Percentiles rank a stretch among this genome's conserved stretches.
Evolutionary conservation across 768 basidiomycete genomes (phyloP).

Genomic region (Gloeostereum incarnatum): DNA sequence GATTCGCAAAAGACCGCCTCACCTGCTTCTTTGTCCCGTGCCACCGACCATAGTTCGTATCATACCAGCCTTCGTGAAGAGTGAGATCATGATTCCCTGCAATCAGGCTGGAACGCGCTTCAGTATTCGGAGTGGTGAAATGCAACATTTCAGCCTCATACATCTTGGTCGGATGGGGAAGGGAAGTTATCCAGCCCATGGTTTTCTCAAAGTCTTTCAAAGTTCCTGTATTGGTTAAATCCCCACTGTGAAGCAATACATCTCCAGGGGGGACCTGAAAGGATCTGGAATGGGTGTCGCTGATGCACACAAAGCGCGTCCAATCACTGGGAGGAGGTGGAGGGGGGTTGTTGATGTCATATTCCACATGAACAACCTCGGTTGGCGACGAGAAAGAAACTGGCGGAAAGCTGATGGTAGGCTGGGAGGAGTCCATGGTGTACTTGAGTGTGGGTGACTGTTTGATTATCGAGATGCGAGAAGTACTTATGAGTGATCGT

Average conservation of each 20-base stretch:
- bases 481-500: too few relatives aligned
- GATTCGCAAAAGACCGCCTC: conserved; percentile 2
- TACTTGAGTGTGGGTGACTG: too few relatives aligned
- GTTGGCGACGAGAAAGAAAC: conserved; percentile 15
- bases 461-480: too few relatives aligned
- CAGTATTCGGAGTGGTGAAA: not conserved
- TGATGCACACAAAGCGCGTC: conserved; percentile 54
- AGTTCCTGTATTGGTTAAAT: conserved; percentile 45
- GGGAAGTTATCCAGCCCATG: conserved; percentile 44
- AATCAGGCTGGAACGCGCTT: conserved; percentile 35
- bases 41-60: conserved; percentile 19
- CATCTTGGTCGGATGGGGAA: conserved; percentile 58
- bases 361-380: conserved; percentile 27
- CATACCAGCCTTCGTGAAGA: conserved; percentile 31
- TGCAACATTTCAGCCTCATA: conserved; percentile 11
- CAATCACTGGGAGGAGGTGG: conserved; percentile 26
- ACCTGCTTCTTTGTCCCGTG: conserved; percentile 20
- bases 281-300: conserved; percentile 41
- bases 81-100: conserved; percentile 66
- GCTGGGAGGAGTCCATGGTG: too few relatives aligned
- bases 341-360: conserved; percentile 17
- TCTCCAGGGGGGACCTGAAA: conserved; percentile 51
- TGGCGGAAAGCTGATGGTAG: conserved; percentile 2
- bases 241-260: conserved; percentile 58
- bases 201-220: conserved; percentile 35